Percentiles rank a stretch among this genome's conserved stretches.
phyloP scores from a whole-genome alignment of 202 grass and related monocot genomes.

The Brachypodium distachyon region DNA sequence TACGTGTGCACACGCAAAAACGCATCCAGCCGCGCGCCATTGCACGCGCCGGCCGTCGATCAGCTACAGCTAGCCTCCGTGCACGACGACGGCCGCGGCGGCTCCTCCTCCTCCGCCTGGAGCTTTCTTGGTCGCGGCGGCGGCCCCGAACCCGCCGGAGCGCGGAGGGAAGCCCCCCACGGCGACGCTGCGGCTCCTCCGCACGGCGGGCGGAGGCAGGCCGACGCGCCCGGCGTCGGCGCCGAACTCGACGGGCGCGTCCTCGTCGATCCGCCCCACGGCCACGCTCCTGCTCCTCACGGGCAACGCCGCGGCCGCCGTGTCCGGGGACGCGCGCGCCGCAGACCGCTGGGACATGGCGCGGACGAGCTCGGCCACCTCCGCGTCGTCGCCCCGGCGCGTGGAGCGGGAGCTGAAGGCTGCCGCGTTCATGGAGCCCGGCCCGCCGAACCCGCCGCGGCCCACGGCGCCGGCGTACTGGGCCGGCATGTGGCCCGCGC shows the following conservation, averaged over 20 bases:
- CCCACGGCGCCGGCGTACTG: slow-evolving; percentile 6
- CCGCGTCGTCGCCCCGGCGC: slow-evolving; percentile 19
- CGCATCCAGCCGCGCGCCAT: no score
- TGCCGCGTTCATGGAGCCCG: neutral
- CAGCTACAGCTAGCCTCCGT: slow-evolving; percentile 1
- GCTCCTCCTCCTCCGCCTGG: neutral
- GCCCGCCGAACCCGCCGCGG: slow-evolving; percentile 14
- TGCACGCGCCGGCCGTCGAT: neutral
- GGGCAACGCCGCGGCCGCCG: neutral
- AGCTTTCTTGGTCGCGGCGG: neutral
- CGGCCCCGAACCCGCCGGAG: neutral
- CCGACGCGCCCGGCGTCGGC: slow-evolving; percentile 13
- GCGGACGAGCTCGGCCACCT: slow-evolving; percentile 46
- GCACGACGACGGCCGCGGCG: neutral
- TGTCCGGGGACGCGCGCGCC: neutral
- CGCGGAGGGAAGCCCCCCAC: neutral
- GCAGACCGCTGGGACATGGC: slow-evolving; percentile 27
- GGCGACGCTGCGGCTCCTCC: slow-evolving; percentile 48
- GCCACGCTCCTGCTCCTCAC: slow-evolving; percentile 54
- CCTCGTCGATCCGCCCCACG: slow-evolving; percentile 68
- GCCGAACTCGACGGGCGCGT: slow-evolving; percentile 52
- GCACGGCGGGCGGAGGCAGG: slow-evolving; percentile 16
- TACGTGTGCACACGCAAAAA: no score
- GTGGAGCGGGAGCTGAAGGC: slow-evolving; percentile 42
- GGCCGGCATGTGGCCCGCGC: slow-evolving; percentile 47